These are phyloP conservation scores for Exsudoporus floridanus DNA, from an alignment of 1,284 basidiomycete genomes.

Conservation along the genomic window DNA sequence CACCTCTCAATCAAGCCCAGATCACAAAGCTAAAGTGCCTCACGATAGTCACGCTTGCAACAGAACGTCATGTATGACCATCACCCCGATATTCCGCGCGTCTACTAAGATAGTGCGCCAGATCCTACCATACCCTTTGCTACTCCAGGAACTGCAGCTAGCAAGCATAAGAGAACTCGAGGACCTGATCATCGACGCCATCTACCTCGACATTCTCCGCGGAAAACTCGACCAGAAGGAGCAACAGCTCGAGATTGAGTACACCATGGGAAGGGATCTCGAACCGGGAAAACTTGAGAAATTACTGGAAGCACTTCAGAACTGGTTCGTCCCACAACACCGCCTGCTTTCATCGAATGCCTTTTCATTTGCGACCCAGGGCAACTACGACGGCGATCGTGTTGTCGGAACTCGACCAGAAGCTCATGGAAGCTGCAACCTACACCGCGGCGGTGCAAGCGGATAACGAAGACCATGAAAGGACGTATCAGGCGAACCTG, in stretches of 20 bases:
- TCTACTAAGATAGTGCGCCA: constrained; percentile 30
- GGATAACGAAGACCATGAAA: constrained; percentile 40
- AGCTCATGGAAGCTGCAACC: constrained; percentile 38
- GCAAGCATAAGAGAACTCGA: constrained; percentile 82
- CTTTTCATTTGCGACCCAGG: constrained; percentile 43
- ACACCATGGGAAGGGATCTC: constrained; percentile 87
- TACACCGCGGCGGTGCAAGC: constrained; percentile 29
- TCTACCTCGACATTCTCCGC: constrained; percentile 85
- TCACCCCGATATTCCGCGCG: background rate
- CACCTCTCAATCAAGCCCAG: constrained; percentile 71
- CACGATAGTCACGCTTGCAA: constrained; percentile 80
- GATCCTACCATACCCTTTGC: constrained; percentile 73
- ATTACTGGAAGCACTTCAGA: constrained; percentile 60
- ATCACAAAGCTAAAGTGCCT: constrained; percentile 88
- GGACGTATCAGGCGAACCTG: constrained; percentile 33
- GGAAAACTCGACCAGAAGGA: constrained; percentile 92
- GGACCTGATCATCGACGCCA: constrained; percentile 93
- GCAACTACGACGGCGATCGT: constrained; percentile 68
- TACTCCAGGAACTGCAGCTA: constrained; percentile 69
- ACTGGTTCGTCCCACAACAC: constrained; percentile 58
- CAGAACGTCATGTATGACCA: constrained; percentile 63
- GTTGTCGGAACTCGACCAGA: constrained; percentile 53
- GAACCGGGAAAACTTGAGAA: constrained; percentile 62
- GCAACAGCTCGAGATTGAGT: constrained; percentile 84
- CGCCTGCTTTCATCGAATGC: background rate